Conservation (phyloP, 805 yeast genomes). For the Metschnikowia drakensbergensis region DNA sequence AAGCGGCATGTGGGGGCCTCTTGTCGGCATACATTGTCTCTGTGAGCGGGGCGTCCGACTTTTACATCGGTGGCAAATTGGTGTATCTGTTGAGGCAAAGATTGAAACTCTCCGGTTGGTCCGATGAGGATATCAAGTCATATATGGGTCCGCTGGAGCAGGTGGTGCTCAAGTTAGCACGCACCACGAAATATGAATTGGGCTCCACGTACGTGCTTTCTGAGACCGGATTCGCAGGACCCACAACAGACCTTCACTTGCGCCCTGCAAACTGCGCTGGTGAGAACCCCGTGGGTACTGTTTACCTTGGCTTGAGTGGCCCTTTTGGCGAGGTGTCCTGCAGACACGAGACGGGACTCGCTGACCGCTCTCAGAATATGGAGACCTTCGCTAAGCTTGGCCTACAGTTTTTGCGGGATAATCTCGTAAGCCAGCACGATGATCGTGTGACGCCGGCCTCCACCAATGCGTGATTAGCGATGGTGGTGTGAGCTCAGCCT, state of each 20-base stretch:
- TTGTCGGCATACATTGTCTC: slow-evolving; percentile 76
- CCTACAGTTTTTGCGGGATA: slow-evolving; percentile 53
- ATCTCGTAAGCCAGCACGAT: slow-evolving; percentile 10
- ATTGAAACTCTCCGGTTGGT: slow-evolving; percentile 75
- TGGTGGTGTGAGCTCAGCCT: too few relatives aligned
- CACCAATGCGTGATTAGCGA: too few relatives aligned
- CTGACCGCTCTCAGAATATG: slow-evolving; percentile 67
- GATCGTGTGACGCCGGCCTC: too few relatives aligned
- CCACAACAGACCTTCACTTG: slow-evolving; percentile 45
- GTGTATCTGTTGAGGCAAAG: slow-evolving; percentile 76
- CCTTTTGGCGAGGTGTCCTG: slow-evolving; percentile 54
- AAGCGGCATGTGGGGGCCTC: slow-evolving; percentile 88
- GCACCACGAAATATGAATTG: slow-evolving; percentile 73
- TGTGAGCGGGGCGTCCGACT: slow-evolving; percentile 80
- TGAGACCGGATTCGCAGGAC: slow-evolving; percentile 89
- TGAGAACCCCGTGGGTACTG: slow-evolving; percentile 54
- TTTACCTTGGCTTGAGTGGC: slow-evolving; percentile 66
- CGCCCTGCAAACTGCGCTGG: slow-evolving; percentile 19
- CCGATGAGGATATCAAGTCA: slow-evolving; percentile 58
- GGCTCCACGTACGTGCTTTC: slow-evolving; percentile 80
- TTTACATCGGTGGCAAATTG: slow-evolving; percentile 79
- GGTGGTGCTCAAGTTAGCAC: slow-evolving; percentile 71
- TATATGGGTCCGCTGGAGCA: slow-evolving; percentile 81
- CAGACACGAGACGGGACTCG: slow-evolving; percentile 41
- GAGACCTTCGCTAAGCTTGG: slow-evolving; percentile 68